phyloP scores from a whole-genome alignment of 2,329 filamentous ascomycete genomes.

The Colletotrichum sp. region DNA sequence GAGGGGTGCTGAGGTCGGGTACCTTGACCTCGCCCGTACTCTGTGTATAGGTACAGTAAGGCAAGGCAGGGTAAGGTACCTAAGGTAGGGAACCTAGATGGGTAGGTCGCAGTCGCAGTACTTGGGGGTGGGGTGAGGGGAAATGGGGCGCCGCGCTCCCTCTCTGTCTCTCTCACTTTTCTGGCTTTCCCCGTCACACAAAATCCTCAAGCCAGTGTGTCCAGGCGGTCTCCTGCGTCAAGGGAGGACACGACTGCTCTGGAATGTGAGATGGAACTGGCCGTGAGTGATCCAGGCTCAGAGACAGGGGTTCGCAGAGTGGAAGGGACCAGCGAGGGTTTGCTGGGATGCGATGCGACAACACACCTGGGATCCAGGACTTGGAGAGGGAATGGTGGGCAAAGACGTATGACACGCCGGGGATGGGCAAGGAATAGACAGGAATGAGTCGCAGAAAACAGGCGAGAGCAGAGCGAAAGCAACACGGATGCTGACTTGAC shows the following conservation, averaged over 20 bases:
- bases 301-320: neutral
- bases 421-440: neutral
- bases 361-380: neutral
- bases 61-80: neutral
- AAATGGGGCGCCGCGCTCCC: neutral
- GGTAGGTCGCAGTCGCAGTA: neutral
- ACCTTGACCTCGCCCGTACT: neutral
- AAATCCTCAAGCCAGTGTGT: neutral
- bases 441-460: neutral
- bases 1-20: neutral
- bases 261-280: neutral
- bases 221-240: neutral
- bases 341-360: constrained; percentile 9
- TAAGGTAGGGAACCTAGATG: neutral
- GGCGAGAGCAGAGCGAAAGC: neutral
- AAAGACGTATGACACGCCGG: neutral
- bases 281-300: neutral
- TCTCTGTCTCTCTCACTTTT: neutral
- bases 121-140: neutral
- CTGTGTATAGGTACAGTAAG: neutral
- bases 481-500: neutral
- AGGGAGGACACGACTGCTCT: neutral
- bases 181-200: neutral
- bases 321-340: neutral
- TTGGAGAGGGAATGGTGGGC: neutral